phyloP scores from a whole-genome alignment of 2,329 filamentous ascomycete genomes.

The Ophiostoma triangulosporum region DNA sequence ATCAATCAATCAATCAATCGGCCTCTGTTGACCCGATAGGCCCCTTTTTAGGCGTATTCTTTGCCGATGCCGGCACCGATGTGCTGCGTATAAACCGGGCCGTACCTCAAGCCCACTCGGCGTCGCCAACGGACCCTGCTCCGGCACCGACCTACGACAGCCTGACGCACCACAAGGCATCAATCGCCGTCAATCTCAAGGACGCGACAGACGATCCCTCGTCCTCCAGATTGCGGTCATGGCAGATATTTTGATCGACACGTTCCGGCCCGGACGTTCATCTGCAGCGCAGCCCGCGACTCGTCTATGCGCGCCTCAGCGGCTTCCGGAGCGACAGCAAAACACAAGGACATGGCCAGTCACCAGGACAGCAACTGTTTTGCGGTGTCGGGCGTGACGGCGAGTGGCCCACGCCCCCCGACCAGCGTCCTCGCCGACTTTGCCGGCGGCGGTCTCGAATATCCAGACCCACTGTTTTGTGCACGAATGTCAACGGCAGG shows the following conservation, averaged over 20 bases:
- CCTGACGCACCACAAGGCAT: conserved; percentile 69
- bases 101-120: conserved; percentile 26
- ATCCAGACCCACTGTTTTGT: no score
- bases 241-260: conserved; percentile 78
- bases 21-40: conserved; percentile 29
- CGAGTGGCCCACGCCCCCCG: conserved; percentile 65
- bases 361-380: conserved; percentile 98
- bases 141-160: conserved; percentile 46
- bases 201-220: conserved; percentile 46
- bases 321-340: conserved; percentile 80
- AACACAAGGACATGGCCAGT: conserved; percentile 76
- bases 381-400: conserved; percentile 61
- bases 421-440: conserved; percentile 83
- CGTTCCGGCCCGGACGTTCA: conserved; percentile 71
- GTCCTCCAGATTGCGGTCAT: conserved; percentile 48
- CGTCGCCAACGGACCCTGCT: conserved; percentile 22
- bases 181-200: conserved; percentile 70
- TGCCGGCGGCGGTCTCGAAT: conserved; percentile 73
- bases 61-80: conserved; percentile 78
- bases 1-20: no score
- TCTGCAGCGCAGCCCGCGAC: conserved; percentile 51
- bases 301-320: conserved; percentile 77
- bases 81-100: conserved; percentile 75
- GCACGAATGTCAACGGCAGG: no score
- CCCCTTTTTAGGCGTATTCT: conserved; percentile 76